Evolutionary conservation across 768 basidiomycete species (phyloP).

Genomic region (Boletus sensibilis): DNA sequence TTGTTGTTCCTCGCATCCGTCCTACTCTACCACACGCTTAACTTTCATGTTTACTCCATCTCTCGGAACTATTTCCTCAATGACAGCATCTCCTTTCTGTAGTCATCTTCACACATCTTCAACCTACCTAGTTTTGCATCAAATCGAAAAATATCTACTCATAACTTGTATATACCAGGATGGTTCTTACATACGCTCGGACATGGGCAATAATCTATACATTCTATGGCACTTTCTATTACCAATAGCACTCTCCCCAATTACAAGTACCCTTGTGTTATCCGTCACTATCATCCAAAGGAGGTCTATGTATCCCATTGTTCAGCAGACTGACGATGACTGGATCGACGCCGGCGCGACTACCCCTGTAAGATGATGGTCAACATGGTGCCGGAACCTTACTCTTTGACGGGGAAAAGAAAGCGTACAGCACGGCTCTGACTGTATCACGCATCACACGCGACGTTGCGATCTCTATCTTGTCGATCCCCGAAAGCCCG

Average conservation of each 20-base stretch:
- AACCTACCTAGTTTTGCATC: conserved; percentile 21
- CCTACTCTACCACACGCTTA: conserved; percentile 28
- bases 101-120: conserved; percentile 20
- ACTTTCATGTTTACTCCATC: conserved; percentile 12
- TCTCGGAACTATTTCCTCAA: conserved; percentile 19
- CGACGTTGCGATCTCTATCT: conserved; percentile 77
- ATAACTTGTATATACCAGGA: conserved; percentile 29
- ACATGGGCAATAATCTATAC: conserved; percentile 31
- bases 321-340: conserved; percentile 49
- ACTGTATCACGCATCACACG: conserved; percentile 69
- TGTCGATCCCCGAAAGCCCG: conserved; percentile 60
- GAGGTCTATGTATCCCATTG: conserved; percentile 59
- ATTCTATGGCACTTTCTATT: conserved; percentile 27
- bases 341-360: conserved; percentile 42
- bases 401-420: not conserved
- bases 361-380: conserved; percentile 41
- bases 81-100: conserved; percentile 26
- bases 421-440: conserved; percentile 56
- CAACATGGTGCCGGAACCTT: not conserved
- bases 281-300: conserved; percentile 34
- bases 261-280: conserved; percentile 12
- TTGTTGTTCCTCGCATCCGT: conserved; percentile 19
- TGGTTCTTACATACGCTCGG: conserved; percentile 21
- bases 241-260: conserved; percentile 9
- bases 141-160: conserved; percentile 22